A percentile compares a stretch with the other conserved stretches of the same genome.
These are phyloP conservation scores for Bothriochloa decipiens DNA, from an alignment of 176 grass and related monocot genomes.

Conservation along the genomic window DNA sequence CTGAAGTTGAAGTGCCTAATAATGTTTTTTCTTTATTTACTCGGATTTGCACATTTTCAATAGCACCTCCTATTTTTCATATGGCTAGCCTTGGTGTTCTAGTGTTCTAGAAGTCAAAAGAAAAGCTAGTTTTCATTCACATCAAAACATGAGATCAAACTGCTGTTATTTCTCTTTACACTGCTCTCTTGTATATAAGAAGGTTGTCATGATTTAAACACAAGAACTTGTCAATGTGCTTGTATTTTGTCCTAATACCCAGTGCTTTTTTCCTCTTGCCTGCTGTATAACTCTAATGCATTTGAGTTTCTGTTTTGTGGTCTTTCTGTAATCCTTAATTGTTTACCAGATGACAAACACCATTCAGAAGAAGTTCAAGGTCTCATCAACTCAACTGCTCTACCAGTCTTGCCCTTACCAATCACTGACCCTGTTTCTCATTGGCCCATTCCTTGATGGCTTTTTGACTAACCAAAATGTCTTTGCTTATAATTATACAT, in stretches of 20 bases:
- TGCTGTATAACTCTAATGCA: neutral
- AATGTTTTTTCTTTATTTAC: neutral
- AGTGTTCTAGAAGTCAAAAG: slow-evolving; percentile 19
- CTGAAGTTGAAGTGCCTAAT: slow-evolving; percentile 5
- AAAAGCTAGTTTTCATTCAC: neutral
- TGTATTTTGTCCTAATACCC: neutral
- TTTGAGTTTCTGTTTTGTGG: slow-evolving; percentile 35
- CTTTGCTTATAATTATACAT: slow-evolving; percentile 89
- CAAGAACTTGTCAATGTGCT: neutral
- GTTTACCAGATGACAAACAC: slow-evolving; percentile 97
- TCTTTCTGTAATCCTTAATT: slow-evolving; percentile 38
- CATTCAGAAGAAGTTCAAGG: slow-evolving; percentile 99
- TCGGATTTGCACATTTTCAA: slow-evolving; percentile 1
- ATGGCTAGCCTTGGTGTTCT: neutral
- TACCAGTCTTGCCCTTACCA: slow-evolving; percentile 99
- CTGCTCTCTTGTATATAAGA: slow-evolving; percentile 1
- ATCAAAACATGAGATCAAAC: slow-evolving; percentile 6
- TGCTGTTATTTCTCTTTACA: slow-evolving; percentile 11
- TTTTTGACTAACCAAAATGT: slow-evolving; percentile 95
- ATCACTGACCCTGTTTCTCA: slow-evolving; percentile 81
- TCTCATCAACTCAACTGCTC: slow-evolving; percentile 93
- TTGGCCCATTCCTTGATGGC: slow-evolving; percentile 96
- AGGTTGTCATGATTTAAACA: slow-evolving; percentile 11
- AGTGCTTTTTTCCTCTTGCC: neutral
- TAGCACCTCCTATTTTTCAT: neutral